Evolutionary conservation across 805 yeast genomes (phyloP).

Genomic region (Barnettozyma salicaria): DNA sequence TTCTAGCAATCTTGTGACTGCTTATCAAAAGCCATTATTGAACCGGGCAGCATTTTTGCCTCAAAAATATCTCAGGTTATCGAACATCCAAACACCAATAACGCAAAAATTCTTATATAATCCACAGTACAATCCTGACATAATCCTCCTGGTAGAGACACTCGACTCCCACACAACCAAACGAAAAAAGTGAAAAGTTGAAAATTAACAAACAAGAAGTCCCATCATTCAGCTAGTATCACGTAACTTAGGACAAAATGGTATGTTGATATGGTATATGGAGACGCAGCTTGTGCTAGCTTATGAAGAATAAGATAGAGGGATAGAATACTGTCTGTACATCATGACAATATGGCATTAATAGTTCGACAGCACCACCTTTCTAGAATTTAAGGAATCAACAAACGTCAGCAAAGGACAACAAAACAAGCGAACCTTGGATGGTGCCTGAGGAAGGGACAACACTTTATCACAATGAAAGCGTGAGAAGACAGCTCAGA

Average conservation of each 20-base stretch:
- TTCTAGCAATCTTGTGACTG: conserved; percentile 12
- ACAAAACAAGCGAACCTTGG: no score
- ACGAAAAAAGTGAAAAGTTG: conserved; percentile 12
- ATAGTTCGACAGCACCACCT: no score
- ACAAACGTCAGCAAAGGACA: no score
- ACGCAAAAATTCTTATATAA: conserved; percentile 4
- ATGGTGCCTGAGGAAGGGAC: no score
- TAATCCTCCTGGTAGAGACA: conserved; percentile 6
- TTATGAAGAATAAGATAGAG: no score
- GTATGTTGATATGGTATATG: conserved; percentile 8
- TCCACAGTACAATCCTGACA: background rate
- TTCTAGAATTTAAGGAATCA: no score
- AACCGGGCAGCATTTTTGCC: conserved; percentile 1
- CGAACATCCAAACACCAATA: conserved; percentile 8
- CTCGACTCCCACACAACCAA: conserved; percentile 7
- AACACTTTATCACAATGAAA: no score
- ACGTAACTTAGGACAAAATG: conserved; percentile 10
- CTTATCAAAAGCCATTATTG: conserved; percentile 3
- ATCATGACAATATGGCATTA: no score
- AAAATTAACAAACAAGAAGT: conserved; percentile 3
- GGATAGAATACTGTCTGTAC: background rate
- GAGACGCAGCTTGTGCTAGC: background rate
- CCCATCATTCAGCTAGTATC: conserved; percentile 1
- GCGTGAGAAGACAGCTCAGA: no score
- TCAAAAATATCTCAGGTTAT: background rate